Evolutionary conservation across 2,329 filamentous ascomycete species (phyloP).

Genomic region (Ceratocystiopsis sp.): DNA sequence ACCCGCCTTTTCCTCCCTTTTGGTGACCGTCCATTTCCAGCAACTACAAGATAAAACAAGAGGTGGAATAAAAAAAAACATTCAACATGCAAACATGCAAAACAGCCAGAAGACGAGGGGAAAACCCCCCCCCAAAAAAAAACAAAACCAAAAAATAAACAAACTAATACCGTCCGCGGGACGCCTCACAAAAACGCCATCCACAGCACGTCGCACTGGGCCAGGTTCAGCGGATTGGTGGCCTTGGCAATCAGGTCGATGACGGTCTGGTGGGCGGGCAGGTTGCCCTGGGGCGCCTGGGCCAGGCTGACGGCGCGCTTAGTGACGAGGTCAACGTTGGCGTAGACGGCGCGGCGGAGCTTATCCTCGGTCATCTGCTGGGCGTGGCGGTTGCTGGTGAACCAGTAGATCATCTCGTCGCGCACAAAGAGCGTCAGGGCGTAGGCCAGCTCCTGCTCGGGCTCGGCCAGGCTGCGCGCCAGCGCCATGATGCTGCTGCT

Average conservation of each 20-base stretch:
- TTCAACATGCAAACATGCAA: neutral
- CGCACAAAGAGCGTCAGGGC: constrained; percentile 87
- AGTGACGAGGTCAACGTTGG: constrained; percentile 78
- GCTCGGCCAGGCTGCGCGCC: constrained; percentile 80
- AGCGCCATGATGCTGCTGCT: constrained; percentile 93
- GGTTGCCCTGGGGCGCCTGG: constrained; percentile 56
- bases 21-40: too few relatives aligned
- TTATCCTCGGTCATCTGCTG: constrained; percentile 41
- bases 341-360: constrained; percentile 44
- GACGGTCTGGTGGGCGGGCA: constrained; percentile 92
- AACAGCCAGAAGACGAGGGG: too few relatives aligned
- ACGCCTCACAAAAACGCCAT: constrained; percentile 71
- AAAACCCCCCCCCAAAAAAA: too few relatives aligned
- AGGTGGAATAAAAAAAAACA: too few relatives aligned
- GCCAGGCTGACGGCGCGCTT: constrained; percentile 79
- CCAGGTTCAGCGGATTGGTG: constrained; percentile 79
- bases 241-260: constrained; percentile 88
- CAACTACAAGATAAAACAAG: too few relatives aligned
- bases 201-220: constrained; percentile 82
- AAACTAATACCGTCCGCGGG: neutral
- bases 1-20: too few relatives aligned
- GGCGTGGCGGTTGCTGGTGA: constrained; percentile 57
- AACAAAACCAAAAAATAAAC: neutral
- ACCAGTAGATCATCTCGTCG: constrained; percentile 97
- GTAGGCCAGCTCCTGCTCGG: constrained; percentile 80